Base-by-base conservation (phyloP, 2,329 filamentous ascomycete genomes). In the Diaporthe sp. region DNA sequence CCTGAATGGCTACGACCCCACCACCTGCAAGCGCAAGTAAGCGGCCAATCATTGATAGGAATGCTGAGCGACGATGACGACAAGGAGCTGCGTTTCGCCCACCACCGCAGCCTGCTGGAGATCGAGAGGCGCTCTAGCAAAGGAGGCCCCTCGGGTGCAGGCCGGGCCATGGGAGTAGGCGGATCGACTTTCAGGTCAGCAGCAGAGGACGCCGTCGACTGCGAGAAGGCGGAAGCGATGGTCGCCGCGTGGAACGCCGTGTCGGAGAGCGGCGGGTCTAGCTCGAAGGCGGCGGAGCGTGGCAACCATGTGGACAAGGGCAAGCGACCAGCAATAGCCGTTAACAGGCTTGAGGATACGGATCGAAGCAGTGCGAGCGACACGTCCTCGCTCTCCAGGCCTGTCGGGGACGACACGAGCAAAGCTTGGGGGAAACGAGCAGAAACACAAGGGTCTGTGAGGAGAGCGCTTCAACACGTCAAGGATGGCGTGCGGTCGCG, bases 81-180 rank as follows among this genome's bases (percentile, higher is more conserved):
- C 63, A 68, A 68, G 31, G 47, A 68, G 63, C 31, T 68, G 28
- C 63, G 63, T n/a, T 68, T 68, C 22, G 63, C 63, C 22, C 63
- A 68, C 63, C 63, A 68, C 63, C 63, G 63, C 44, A 68, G 31
- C 31, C 63, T 68, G 13, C 63, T 68, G 13, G 63, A 68, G 63
- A 68, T 68, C 44, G 63, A 68, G 47, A 51, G 63, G 63, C 63
- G 44, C 44, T 51, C 63, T 20, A 53, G 44, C 47, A 68, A 68
- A 15, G 63, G 63, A 25, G 47, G 63, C 6, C 63, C 47, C 7
- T 10, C 2, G 10, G 44, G 47, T 25, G 22, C 31, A 20, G 63
- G 63, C 31, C 44, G 44, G 44, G 12, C 44, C 13, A 5, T 39
- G 22, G 44, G 20, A 68, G 63, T 15, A 31, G 8, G n/a, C 15